Base-by-base conservation (phyloP, 352 stramenopile species). In the Aphanomyces stellatus region DNA sequence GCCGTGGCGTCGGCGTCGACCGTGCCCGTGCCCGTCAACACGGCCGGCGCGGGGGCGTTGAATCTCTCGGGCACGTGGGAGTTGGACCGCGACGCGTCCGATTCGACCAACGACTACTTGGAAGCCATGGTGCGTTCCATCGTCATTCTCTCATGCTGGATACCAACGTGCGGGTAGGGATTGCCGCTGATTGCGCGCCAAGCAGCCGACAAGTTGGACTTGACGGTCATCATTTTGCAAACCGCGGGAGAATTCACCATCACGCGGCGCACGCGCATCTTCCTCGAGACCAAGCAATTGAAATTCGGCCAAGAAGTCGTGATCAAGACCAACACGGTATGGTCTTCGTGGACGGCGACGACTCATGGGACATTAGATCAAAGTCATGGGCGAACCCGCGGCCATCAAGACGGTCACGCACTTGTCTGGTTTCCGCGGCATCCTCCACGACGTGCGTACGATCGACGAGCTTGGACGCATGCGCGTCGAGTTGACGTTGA, bases 41-140 rank as follows among this genome's bases (percentile, higher is more conserved):
- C 60, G 0, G 60, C 48, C 13, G 86, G 86, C 25, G 84, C 81
- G 11, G 82, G 83, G 11, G 86, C 85, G 13, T 65, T 95, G 63
- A 87, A 93, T 69, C 74, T 95, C 24, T 91, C 87, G 2, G 87
- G 87, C 0, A 86, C 83, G 64, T 95, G 87, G 87, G 87, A 82
- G 34, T 74, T 95, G 22, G 87, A 95, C 69, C 81, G 85, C 31
- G 83, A 93, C 19, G 85, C 90, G 75, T 95, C 87, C 65, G 87
- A 95, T 74, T 95, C 87, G 74, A 95, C 87, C 41, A 93, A 95
- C 72, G 83, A 91, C 71, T 95, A 95, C 68, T 71, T 95, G 49
- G 87, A 95, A 69, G 87, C 87, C 61, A 95, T 95, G 85, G 77
- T 85, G 49, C 37, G 57, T 48, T 0, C 10, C 22, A 49, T 1